Conservation (phyloP, 441 rosid species). For the Jatropha podagrica region DNA sequence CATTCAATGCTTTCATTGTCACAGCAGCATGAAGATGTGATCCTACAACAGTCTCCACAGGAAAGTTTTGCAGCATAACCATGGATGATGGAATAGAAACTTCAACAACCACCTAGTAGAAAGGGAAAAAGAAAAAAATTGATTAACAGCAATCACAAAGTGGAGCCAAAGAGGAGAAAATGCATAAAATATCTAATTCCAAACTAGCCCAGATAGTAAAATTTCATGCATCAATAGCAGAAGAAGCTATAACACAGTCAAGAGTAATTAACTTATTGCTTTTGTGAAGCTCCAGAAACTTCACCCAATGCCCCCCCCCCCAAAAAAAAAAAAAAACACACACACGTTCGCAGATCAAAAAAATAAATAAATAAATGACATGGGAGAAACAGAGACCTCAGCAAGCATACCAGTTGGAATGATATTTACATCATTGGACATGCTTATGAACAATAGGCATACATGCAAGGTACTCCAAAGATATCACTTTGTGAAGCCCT, state of each 20-base stretch:
- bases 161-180: not conserved
- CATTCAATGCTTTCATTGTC: slow-evolving; percentile 76
- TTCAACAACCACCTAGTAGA: slow-evolving; percentile 69
- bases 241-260: not conserved
- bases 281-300: slow-evolving; percentile 1
- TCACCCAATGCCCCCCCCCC: slow-evolving; percentile 5
- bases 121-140: not conserved
- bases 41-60: slow-evolving; percentile 87
- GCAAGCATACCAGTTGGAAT: too few relatives aligned
- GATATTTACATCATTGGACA: too few relatives aligned
- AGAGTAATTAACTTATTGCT: not conserved
- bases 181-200: not conserved
- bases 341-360: too few relatives aligned
- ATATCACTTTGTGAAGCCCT: too few relatives aligned
- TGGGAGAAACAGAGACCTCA: too few relatives aligned
- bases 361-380: too few relatives aligned
- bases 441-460: too few relatives aligned
- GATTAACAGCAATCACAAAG: slow-evolving; percentile 2
- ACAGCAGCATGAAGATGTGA: slow-evolving; percentile 83
- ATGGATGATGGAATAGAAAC: slow-evolving; percentile 76
- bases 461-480: too few relatives aligned
- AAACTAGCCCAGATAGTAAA: not conserved
- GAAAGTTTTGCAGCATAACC: slow-evolving; percentile 79
- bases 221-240: slow-evolving; percentile 11
- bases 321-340: not conserved